Evolutionary conservation across 2,329 filamentous ascomycete species (phyloP), one percentile per base, ranked within the genome.

Genomic region (Myrmaecium sp.): DNA sequence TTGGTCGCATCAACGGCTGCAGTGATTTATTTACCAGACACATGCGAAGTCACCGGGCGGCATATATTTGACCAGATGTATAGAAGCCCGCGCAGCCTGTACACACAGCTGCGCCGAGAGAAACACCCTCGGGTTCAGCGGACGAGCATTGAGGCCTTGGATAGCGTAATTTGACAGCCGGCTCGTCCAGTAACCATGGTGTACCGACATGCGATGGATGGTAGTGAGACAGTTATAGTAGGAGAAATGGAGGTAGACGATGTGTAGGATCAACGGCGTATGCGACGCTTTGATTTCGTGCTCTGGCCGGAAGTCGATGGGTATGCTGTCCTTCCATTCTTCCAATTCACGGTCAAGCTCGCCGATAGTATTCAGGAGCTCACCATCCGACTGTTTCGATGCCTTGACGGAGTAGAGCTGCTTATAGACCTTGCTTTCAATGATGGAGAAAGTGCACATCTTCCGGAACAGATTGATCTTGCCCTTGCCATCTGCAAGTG

Each of bases 161-260:
- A 95, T 89, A 10, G 89, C 89, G 44, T 83, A 95, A 43, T 95
- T 86, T 19, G 84, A 92, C 21, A 98, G 57, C 19, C 89, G 71
- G 44, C 81, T 94, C 1, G 86, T 95, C 89, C 89, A 98, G 55
- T 93, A 94, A 9, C 89, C 89, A 46, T 94, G 84, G 42, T 95
- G 89, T 16, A 95, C 79, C 21, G 82, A 92, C 89, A 95, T 98
- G 27, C 89, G 80, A 49, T 98, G 89, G 36, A 98, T 94, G 0
- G 89, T 98, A 1, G 86, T 94, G 27, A 98, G 57, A 42, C 84
- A 94, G 49, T 98, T 98, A 59, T 95, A 95, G 53, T 98, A 98
- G 2, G 82, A 76, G 43, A 98, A 91, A 50, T 98, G 89, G 31
- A 98, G 59, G 48, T 93, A 81, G 33, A 93, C 84, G 27, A 98